Evolutionary conservation across 2,329 filamentous ascomycete genomes (phyloP).

Genomic region (Penicillium sclerotigenum): DNA sequence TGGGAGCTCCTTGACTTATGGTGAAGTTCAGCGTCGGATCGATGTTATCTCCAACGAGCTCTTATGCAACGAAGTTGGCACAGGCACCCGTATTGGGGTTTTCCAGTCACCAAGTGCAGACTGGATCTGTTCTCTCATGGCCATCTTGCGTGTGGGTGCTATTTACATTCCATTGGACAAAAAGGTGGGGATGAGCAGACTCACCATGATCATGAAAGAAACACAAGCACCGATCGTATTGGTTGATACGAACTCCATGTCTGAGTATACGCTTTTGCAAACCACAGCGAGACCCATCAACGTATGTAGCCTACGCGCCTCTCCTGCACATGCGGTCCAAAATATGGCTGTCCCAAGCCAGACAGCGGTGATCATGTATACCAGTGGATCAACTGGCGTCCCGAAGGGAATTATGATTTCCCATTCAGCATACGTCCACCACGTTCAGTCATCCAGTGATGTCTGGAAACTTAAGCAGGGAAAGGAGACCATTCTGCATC

Average conservation of each 20-base stretch:
- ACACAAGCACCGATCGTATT: slow-evolving; percentile 12
- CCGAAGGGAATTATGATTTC: slow-evolving; percentile 15
- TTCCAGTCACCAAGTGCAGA: slow-evolving; percentile 37
- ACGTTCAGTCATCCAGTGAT: slow-evolving; percentile 10
- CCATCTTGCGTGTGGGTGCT: slow-evolving; percentile 31
- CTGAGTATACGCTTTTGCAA: slow-evolving; percentile 5
- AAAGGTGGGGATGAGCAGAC: slow-evolving; percentile 23
- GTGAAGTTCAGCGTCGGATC: slow-evolving; percentile 32
- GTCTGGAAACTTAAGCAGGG: slow-evolving; percentile 8
- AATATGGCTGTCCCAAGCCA: slow-evolving; percentile 8
- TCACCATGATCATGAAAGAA: slow-evolving; percentile 20
- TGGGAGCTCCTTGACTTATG: slow-evolving; percentile 37
- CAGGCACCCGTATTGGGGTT: slow-evolving; percentile 37
- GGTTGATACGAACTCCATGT: slow-evolving; percentile 2
- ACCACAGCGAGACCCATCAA: slow-evolving; percentile 5
- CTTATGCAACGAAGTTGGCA: slow-evolving; percentile 5
- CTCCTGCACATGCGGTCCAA: not conserved
- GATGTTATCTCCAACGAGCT: slow-evolving; percentile 37
- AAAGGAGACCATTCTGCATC: slow-evolving; percentile 19
- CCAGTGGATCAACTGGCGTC: slow-evolving; percentile 23
- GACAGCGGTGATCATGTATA: slow-evolving; percentile 18
- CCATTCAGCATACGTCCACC: slow-evolving; percentile 15
- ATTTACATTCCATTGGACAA: slow-evolving; percentile 37
- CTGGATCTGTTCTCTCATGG: slow-evolving; percentile 33
- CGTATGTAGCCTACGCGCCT: not conserved